Evolutionary conservation across 2,329 filamentous ascomycete species (phyloP).

Genomic region (Hymenoscyphus salicellus): DNA sequence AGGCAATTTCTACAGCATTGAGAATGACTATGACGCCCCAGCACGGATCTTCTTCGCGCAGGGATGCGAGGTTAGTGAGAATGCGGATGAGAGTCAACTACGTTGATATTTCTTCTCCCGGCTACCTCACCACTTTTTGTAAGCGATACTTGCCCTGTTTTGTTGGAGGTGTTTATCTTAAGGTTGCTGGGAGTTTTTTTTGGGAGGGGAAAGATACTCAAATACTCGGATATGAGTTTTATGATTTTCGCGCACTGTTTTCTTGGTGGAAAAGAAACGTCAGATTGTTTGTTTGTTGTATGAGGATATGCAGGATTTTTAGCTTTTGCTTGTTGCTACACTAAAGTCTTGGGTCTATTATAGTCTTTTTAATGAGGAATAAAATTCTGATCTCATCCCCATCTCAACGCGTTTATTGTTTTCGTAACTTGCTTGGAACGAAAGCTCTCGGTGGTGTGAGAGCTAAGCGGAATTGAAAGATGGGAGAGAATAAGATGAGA

Average conservation of each 20-base stretch:
- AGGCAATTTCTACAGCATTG: conserved; percentile 94
- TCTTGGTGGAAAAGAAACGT: not conserved
- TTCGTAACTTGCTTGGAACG: too few species aligned
- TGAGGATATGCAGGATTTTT: not conserved
- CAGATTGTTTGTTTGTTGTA: not conserved
- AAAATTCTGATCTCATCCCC: not conserved
- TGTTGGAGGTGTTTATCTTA: not conserved
- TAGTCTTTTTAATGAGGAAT: not conserved
- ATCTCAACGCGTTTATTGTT: too few species aligned
- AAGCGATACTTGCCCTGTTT: not conserved
- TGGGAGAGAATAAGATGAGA: too few species aligned
- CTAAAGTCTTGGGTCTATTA: too few species aligned
- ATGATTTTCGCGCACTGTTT: not conserved
- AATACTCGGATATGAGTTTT: not conserved
- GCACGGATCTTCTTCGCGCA: conserved; percentile 91
- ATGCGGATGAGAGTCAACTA: not conserved
- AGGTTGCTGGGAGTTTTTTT: not conserved
- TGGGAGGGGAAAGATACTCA: not conserved
- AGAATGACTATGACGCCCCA: conserved; percentile 69
- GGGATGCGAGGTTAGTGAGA: conserved; percentile 59
- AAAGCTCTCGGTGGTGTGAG: too few species aligned
- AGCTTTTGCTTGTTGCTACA: not conserved
- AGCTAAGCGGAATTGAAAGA: too few species aligned
- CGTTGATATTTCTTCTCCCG: not conserved
- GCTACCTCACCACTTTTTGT: too few species aligned